These are phyloP conservation scores for Kodamaea neixiangensis DNA, from an alignment of 805 yeast species.

Conservation along the genomic window DNA sequence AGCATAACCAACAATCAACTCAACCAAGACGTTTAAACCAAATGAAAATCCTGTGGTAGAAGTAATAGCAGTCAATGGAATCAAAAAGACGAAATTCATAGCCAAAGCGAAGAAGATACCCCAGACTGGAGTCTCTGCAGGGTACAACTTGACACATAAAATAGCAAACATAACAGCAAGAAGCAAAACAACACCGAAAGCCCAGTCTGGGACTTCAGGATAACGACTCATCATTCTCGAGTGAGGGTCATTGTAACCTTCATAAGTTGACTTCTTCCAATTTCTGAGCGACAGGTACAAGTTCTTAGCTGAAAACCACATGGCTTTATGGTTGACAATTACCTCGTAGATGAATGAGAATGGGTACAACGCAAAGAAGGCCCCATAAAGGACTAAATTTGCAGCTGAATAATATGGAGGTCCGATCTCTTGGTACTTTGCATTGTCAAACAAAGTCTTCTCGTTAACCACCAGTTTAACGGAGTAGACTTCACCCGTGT, in stretches of 20 bases:
- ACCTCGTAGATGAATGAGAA: constrained; percentile 25
- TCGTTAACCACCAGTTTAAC: constrained; percentile 14
- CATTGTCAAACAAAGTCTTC: constrained; percentile 14
- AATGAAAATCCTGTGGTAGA: constrained; percentile 34
- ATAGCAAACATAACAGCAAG: constrained; percentile 33
- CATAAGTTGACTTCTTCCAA: constrained; percentile 27
- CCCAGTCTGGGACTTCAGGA: constrained; percentile 39
- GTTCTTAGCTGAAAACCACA: constrained; percentile 15
- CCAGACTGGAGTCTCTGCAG: constrained; percentile 39
- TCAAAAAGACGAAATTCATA: constrained; percentile 34
- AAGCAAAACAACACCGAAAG: constrained; percentile 25
- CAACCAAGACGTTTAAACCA: constrained; percentile 38
- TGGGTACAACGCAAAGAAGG: constrained; percentile 27
- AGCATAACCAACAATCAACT: constrained; percentile 39
- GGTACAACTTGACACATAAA: constrained; percentile 30
- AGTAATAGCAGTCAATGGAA: constrained; percentile 31
- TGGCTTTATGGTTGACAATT: constrained; percentile 17
- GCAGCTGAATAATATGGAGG: constrained; percentile 28
- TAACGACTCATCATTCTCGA: constrained; percentile 34
- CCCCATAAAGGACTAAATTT: constrained; percentile 22
- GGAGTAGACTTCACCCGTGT: constrained; percentile 24
- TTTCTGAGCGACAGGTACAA: constrained; percentile 17
- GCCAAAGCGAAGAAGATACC: constrained; percentile 36
- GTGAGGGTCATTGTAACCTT: constrained; percentile 36
- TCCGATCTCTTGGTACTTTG: constrained; percentile 19